Conservation (phyloP, 2,329 filamentous ascomycete species). For the Calonectria hongkongensis region DNA sequence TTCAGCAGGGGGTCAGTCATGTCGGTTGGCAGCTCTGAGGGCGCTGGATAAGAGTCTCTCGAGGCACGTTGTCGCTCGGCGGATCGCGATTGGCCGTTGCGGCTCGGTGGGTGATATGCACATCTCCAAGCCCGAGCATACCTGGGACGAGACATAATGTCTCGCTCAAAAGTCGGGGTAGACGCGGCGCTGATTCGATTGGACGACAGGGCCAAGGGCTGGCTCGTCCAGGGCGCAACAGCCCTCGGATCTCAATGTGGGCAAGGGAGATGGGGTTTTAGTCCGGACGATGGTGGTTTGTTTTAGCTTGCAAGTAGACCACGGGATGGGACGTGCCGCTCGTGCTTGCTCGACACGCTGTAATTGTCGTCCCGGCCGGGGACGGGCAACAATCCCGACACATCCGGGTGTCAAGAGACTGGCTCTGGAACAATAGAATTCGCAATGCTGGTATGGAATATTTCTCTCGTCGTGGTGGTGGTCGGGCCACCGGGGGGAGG, state of each 20-base stretch:
- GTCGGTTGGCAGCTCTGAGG: constrained; percentile 42
- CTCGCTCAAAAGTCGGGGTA: constrained; percentile 54
- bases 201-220: constrained; percentile 40
- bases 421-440: constrained; percentile 13
- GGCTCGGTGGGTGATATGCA: constrained; percentile 42
- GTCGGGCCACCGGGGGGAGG: constrained; percentile 36
- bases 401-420: constrained; percentile 2
- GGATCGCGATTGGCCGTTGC: constrained; percentile 48
- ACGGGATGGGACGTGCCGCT: constrained; percentile 53
- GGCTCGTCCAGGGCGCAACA: constrained; percentile 30
- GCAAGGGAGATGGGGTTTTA: constrained; percentile 34
- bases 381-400: constrained; percentile 12
- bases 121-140: constrained; percentile 44
- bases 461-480: constrained; percentile 2
- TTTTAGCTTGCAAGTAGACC: constrained; percentile 42
- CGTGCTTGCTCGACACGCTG: constrained; percentile 21
- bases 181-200: constrained; percentile 39
- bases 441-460: constrained; percentile 27
- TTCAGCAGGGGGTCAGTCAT: constrained; percentile 32
- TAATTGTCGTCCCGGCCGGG: constrained; percentile 13
- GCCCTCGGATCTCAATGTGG: constrained; percentile 15
- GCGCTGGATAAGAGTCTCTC: constrained; percentile 32
- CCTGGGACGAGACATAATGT: constrained; percentile 43
- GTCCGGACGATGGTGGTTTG: constrained; percentile 38
- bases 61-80: constrained; percentile 52